phyloP scores from a whole-genome alignment of 2,329 filamentous ascomycete species.

The Neofusicoccum cordaticola region DNA sequence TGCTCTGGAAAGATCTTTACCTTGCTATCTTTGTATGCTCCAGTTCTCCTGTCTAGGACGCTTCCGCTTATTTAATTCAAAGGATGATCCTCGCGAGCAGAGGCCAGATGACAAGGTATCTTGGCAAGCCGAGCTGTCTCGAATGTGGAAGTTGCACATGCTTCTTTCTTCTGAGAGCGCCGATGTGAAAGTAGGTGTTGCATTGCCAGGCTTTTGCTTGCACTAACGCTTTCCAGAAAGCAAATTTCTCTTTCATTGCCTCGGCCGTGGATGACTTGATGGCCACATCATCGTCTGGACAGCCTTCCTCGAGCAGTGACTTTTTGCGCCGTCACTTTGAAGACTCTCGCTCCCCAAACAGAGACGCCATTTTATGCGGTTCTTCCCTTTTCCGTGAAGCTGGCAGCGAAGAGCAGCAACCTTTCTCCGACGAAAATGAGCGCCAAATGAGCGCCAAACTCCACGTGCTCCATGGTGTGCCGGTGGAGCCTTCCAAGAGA shows the following conservation, averaged over 20 bases:
- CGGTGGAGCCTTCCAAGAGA: slow-evolving; percentile 32
- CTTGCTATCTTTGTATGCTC: neutral
- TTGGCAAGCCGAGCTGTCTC: slow-evolving; percentile 38
- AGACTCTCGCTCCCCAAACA: slow-evolving; percentile 46
- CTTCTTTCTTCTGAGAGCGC: slow-evolving; percentile 43
- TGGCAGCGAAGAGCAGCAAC: neutral
- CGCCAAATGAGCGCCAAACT: slow-evolving; percentile 67
- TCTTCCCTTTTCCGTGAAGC: slow-evolving; percentile 59
- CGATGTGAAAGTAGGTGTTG: slow-evolving; percentile 37
- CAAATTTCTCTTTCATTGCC: slow-evolving; percentile 35
- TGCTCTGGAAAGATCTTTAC: slow-evolving; percentile 17
- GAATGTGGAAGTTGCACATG: slow-evolving; percentile 40
- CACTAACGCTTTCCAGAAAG: slow-evolving; percentile 24
- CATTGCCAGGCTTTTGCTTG: neutral
- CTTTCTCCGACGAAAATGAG: slow-evolving; percentile 38
- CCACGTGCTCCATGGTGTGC: slow-evolving; percentile 67
- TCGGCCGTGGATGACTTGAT: slow-evolving; percentile 42
- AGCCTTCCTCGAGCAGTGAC: slow-evolving; percentile 42
- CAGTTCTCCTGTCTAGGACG: neutral
- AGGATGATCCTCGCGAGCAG: slow-evolving; percentile 21
- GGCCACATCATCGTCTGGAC: slow-evolving; percentile 20
- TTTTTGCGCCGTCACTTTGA: slow-evolving; percentile 40
- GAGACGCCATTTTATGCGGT: slow-evolving; percentile 60
- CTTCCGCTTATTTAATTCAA: neutral
- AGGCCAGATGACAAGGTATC: neutral